These are phyloP conservation scores for Tolypocladium endophyticum DNA, from an alignment of 2,329 filamentous ascomycete species.

Conservation along the genomic window DNA sequence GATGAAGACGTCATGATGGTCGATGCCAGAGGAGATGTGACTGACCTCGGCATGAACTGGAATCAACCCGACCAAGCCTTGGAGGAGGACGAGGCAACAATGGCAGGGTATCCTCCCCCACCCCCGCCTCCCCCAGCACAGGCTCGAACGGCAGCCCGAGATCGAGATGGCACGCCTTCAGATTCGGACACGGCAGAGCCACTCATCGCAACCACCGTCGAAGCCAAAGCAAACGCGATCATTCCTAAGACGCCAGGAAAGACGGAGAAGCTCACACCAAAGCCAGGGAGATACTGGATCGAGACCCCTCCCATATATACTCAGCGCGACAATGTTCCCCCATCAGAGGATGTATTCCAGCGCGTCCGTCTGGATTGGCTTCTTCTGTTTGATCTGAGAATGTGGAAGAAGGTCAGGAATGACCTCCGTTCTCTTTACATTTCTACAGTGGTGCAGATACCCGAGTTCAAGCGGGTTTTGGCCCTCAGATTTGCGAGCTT, in stretches of 20 bases:
- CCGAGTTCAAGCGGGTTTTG: constrained; percentile 89
- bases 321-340: constrained; percentile 49
- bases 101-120: constrained; percentile 60
- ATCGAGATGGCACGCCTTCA: constrained; percentile 56
- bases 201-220: constrained; percentile 49
- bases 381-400: constrained; percentile 82
- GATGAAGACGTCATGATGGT: constrained; percentile 50
- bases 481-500: constrained; percentile 89
- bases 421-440: constrained; percentile 91
- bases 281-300: constrained; percentile 74
- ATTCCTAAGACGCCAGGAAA: constrained; percentile 75
- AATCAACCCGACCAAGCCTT: constrained; percentile 52
- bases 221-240: constrained; percentile 54
- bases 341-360: constrained; percentile 80
- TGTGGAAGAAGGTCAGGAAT: constrained; percentile 94
- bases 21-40: constrained; percentile 34
- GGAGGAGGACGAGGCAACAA: constrained; percentile 66
- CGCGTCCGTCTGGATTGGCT: constrained; percentile 88
- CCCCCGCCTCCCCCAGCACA: constrained; percentile 51
- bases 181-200: constrained; percentile 61
- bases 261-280: constrained; percentile 36
- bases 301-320: constrained; percentile 65
- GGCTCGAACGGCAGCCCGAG: constrained; percentile 31
- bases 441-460: constrained; percentile 88
- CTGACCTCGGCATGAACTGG: constrained; percentile 40